Evolutionary conservation across 352 stramenopile genomes (phyloP).

Genomic region (Phytophthora niederhauseri): DNA sequence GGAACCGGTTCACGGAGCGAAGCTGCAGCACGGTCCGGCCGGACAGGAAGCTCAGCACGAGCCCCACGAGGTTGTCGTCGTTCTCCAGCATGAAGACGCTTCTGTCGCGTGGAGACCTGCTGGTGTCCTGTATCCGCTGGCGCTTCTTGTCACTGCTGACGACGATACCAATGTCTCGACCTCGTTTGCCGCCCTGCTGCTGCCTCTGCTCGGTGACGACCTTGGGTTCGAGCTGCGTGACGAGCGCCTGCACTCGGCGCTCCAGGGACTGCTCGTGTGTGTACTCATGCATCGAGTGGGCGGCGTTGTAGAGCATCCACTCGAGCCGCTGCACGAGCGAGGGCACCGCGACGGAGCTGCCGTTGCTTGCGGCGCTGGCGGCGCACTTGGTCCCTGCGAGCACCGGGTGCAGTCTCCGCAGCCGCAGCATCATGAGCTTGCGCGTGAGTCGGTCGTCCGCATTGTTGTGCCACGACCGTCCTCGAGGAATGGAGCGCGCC

Average conservation of each 20-base stretch:
- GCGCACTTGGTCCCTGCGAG: constrained; percentile 26
- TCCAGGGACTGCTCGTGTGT: constrained; percentile 64
- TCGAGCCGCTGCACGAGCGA: constrained; percentile 70
- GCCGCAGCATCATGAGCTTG: constrained; percentile 44
- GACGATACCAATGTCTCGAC: neutral
- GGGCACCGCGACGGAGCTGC: constrained; percentile 15
- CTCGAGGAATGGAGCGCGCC: constrained; percentile 9
- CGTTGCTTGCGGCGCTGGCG: constrained; percentile 5
- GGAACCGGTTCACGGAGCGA: constrained; percentile 52
- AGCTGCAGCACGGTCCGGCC: constrained; percentile 46
- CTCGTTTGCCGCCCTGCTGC: constrained; percentile 18
- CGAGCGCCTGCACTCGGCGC: constrained; percentile 72
- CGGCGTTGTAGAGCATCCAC: constrained; percentile 75
- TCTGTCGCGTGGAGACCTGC: constrained; percentile 1
- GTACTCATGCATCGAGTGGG: constrained; percentile 70
- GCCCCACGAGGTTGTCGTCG: constrained; percentile 47
- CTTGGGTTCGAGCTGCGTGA: constrained; percentile 55
- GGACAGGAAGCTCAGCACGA: constrained; percentile 59
- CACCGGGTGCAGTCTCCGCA: constrained; percentile 35
- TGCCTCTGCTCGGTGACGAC: constrained; percentile 3
- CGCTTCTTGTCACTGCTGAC: constrained; percentile 19
- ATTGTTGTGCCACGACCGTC: constrained; percentile 37
- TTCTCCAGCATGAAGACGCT: constrained; percentile 48
- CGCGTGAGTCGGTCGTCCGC: constrained; percentile 36
- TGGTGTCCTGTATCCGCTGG: constrained; percentile 3